Percentiles rank a stretch among this genome's conserved stretches.
Conservation (phyloP, 2,329 filamentous ascomycete genomes). For the Fusarium sp. region DNA sequence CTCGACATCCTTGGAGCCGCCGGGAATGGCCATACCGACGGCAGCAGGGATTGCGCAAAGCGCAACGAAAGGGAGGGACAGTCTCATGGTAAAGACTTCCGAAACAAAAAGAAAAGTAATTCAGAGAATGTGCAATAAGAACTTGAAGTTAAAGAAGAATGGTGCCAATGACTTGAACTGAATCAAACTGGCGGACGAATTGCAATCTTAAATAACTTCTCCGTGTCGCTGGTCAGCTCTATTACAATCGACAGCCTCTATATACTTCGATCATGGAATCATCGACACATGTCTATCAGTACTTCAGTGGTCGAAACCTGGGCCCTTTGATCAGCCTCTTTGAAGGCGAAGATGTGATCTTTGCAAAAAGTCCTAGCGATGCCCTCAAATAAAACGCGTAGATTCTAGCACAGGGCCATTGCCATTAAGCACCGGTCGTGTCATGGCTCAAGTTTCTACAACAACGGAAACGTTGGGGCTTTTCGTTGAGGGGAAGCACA, state of each 20-base stretch:
- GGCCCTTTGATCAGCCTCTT: background rate
- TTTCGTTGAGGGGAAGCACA: background rate
- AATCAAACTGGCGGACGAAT: background rate
- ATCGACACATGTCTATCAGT: background rate
- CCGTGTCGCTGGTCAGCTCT: background rate
- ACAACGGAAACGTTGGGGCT: background rate
- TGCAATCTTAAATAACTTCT: conserved; percentile 21
- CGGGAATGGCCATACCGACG: conserved; percentile 9
- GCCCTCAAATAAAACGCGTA: background rate
- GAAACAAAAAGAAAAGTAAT: background rate
- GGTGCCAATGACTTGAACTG: background rate
- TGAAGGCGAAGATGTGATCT: background rate
- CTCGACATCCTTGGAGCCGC: background rate
- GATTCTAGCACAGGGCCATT: background rate
- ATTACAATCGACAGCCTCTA: background rate
- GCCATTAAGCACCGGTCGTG: background rate
- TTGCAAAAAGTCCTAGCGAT: background rate
- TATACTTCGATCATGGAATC: background rate
- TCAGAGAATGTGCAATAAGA: conserved; percentile 1
- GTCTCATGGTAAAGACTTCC: conserved; percentile 35
- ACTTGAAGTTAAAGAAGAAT: conserved; percentile 1
- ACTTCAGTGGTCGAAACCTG: background rate
- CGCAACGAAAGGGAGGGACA: conserved; percentile 35
- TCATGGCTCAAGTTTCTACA: background rate
- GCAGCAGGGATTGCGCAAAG: conserved; percentile 37